Conservation (phyloP, 2,329 filamentous ascomycete genomes). For the Didymella pomorum region DNA sequence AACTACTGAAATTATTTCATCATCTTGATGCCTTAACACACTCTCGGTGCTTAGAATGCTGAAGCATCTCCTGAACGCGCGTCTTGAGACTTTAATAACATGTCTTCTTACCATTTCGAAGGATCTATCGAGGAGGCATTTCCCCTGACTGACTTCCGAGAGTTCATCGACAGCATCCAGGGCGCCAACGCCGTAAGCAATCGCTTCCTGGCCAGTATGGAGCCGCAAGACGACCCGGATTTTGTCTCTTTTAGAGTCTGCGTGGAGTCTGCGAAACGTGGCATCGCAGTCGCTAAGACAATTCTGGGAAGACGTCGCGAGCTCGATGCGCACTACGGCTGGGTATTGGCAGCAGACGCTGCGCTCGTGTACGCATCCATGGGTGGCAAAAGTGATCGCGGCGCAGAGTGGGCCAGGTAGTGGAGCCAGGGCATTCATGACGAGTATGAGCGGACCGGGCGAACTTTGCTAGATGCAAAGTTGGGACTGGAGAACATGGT, state of each 20-base stretch:
- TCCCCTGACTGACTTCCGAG: background rate
- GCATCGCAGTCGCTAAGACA: background rate
- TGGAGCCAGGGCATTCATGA: conserved; percentile 3
- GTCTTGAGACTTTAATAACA: background rate
- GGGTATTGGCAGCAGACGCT: conserved; percentile 9
- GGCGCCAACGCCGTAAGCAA: background rate
- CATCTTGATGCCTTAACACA: too few species aligned
- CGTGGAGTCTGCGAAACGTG: background rate
- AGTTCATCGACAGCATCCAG: conserved; percentile 8
- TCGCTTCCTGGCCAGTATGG: background rate
- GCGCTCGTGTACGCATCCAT: conserved; percentile 3
- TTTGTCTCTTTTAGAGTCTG: background rate
- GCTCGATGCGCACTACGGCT: conserved; percentile 13
- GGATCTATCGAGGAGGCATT: background rate
- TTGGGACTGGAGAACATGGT: background rate
- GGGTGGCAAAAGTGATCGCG: background rate
- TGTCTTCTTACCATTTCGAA: background rate
- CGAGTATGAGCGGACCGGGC: conserved; percentile 1
- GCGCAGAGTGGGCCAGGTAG: background rate
- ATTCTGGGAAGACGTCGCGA: background rate
- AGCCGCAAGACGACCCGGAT: background rate
- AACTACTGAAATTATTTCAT: too few species aligned
- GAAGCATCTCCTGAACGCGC: too few species aligned
- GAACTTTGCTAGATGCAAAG: background rate
- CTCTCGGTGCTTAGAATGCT: too few species aligned